Conservation (phyloP, 192 early-diverging fungal species). For the Diversispora epigaea region DNA sequence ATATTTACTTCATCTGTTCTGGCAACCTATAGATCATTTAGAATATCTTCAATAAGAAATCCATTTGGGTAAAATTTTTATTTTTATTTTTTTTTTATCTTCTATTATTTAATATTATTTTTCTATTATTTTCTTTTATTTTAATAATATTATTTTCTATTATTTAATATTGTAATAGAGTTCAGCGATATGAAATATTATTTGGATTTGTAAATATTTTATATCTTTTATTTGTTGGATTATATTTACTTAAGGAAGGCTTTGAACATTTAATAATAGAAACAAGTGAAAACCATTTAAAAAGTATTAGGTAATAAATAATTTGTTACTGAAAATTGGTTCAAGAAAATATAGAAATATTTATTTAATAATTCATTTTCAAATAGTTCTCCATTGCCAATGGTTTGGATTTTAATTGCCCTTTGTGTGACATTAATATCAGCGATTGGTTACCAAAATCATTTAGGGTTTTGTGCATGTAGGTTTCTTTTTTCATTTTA, state of each 20-base stretch:
- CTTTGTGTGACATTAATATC: slow-evolving; percentile 47
- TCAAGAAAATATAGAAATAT: not conserved
- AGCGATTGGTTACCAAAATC: slow-evolving; percentile 51
- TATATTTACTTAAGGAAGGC: slow-evolving; percentile 59
- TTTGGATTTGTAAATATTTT: slow-evolving; percentile 52
- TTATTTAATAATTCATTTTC: not conserved
- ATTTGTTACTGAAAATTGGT: not conserved
- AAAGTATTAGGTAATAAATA: slow-evolving; percentile 41
- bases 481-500: not conserved
- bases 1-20: slow-evolving; percentile 54
- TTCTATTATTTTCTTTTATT: not conserved
- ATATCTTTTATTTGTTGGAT: slow-evolving; percentile 56
- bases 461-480: slow-evolving; percentile 53
- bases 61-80: slow-evolving; percentile 52
- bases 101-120: not conserved
- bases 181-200: slow-evolving; percentile 54
- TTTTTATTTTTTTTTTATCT: not conserved
- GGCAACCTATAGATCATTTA: slow-evolving; percentile 40
- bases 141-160: not conserved
- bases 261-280: slow-evolving; percentile 59
- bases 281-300: slow-evolving; percentile 43
- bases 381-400: slow-evolving; percentile 33
- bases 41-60: slow-evolving; percentile 48
- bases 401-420: slow-evolving; percentile 42
- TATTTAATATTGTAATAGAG: slow-evolving; percentile 34